Base-by-base conservation (phyloP, 2,329 filamentous ascomycete genomes). In the Botrytis hyacinthi region DNA sequence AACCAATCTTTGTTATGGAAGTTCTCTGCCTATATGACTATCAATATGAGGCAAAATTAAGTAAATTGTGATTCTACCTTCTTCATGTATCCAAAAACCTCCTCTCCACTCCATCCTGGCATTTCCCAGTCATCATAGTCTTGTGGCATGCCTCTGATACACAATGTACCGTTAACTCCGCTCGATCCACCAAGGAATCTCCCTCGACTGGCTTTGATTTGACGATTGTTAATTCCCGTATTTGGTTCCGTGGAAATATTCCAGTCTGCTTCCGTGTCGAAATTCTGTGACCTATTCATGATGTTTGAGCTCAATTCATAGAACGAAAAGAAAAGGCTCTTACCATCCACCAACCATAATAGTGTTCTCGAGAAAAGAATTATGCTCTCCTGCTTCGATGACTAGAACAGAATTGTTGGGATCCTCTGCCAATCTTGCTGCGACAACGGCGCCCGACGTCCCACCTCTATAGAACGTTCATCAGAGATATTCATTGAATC, bases 1-100 rank as follows among this genome's bases (percentile, higher is more conserved):
- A 89, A 88, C 87, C 87, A 89, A 42, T 85, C 81, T 77, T 90
- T 90, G 32, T 81, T 78, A 72, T 89, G 86, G 76, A 90, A 90
- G 3, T 85, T 87, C 76, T 90, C 88, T 1, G 86, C 83, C 86
- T 83, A 66, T 7, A 42, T 6, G 63, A 40, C 29, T n/a, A 29
- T 74, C 16, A 48, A n/a, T 40, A 62, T 26, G 12, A 10, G 32
- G n/a, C 37, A 74, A 12, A 71, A 63, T 35, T n/a, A 20, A 40
- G 35, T 73, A 16, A 37, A 20, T 8, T 3, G 29, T 63, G 14
- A 12, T 51, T 73, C 54, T 59, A 86, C 84, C 84, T 88, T 89
- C 68, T 81, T 83, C 84, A 89, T 90, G 71, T 86, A 88, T 20
- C 80, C 81, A 74, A 87, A 89, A 75, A 89, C 85, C 35, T 89